Evolutionary conservation across 2,329 filamentous ascomycete genomes (phyloP), one percentile per base, ranked within the genome.

Genomic region (Penicillium psychrosexuale): DNA sequence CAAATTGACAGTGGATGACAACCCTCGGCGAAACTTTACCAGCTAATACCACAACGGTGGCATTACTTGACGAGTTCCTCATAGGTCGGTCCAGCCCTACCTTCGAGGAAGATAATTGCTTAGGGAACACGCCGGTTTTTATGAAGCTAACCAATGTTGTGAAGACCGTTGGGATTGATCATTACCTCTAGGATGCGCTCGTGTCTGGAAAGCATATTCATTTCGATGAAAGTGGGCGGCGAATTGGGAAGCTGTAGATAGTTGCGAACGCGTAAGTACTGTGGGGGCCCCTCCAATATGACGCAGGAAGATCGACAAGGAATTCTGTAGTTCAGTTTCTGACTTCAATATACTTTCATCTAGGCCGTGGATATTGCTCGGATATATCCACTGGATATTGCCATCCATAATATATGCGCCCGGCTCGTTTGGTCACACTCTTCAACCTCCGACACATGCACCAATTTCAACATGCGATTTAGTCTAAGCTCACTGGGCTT

Each of bases 21-120:
- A 85, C 60, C 85, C 85, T 5, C 72, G 75, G 44, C 72, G 69
- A 2, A 81, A 82, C 54, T 73, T 85, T 22, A 79, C 87, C 24
- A 79, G 83, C 55, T 74, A 82, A 43, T 80, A 83, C 66, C 76
- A 84, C 62, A 47, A 77, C 0, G 74, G 65, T 1, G 83, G 84
- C 3, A 77, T 88, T 24, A 74, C 80, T 12, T 76, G 82, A 34
- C 82, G 87, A 68, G 80, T 86, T n/a, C 82, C 84, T 0, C 73
- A 87, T 84, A 66, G 84, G 81, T 39, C 74, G 84, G 0, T 88
- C 88, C 64, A 77, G 82, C 59, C 72, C 82, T 27, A 84, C 85
- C 0, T 88, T 87, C 65, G 80, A 73, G 12, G 84, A 88, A 71
- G 80, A 81, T 6, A 82, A 82, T 53, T 82, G 83, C 54, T 69